Conservation (phyloP, 148 eudicot species). For the Rhododendron ovatum region DNA sequence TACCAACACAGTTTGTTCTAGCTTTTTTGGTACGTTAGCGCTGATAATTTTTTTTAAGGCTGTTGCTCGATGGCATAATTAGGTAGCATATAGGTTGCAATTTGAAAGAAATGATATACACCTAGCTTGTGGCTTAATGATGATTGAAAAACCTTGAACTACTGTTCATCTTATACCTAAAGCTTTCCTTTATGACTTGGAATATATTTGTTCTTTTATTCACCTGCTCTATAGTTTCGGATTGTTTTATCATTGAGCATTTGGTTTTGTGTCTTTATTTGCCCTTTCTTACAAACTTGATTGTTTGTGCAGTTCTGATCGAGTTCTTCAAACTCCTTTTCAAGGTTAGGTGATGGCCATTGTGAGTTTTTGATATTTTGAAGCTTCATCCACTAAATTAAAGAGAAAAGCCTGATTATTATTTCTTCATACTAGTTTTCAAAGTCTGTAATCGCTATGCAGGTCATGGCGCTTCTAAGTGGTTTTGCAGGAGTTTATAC, state of each 20-base stretch:
- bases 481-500: constrained; percentile 99
- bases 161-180: neutral
- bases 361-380: constrained; percentile 51
- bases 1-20: neutral
- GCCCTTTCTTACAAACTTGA: constrained; percentile 10
- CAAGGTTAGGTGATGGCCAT: constrained; percentile 98
- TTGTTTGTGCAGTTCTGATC: constrained; percentile 75
- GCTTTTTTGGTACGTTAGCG: neutral
- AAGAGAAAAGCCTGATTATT: constrained; percentile 6
- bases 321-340: constrained; percentile 81
- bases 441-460: constrained; percentile 19
- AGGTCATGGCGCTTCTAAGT: constrained; percentile 96
- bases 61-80: constrained; percentile 3
- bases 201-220: neutral
- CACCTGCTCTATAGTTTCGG: neutral
- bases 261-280: neutral
- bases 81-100: neutral
- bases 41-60: neutral
- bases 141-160: neutral
- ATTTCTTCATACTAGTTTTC: neutral
- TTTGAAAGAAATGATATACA: neutral
- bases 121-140: neutral
- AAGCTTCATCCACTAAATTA: neutral
- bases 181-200: neutral
- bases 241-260: neutral